Base-by-base conservation (phyloP, 495 filamentous ascomycete species). In the Talaromyces proteolyticus region DNA sequence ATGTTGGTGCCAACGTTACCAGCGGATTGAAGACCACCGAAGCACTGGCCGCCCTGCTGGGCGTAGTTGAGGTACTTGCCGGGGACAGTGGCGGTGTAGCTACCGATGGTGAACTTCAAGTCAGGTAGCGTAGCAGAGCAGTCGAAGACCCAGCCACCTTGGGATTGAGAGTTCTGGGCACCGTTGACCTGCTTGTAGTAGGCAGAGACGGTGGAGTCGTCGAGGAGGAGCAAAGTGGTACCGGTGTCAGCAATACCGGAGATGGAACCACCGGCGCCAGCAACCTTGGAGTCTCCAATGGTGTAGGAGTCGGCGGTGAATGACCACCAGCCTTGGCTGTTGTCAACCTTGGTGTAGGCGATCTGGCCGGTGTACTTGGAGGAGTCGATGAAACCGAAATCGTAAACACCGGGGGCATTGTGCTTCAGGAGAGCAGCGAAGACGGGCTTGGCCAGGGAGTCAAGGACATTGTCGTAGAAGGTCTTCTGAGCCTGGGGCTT, bases 351-450 rank as follows among this genome's bases (percentile, higher is more conserved):
- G 3, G 66, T 64, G 37, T 50, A 50, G 19, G 47, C 10, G 3
- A 50, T 2, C 34, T 16, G 10, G 36, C 29, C 37, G 16, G 69
- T 80, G 72, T 84, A 84, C 52, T 83, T 82, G 54, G 61, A 54
- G 18, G 56, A 53, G 66, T 90, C 81, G 52, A 89, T 81, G 68
- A 64, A 87, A 38, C 88, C 88, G 53, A 91, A 90, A 66, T 87
- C 85, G 64, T 85, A 89, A 48, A 58, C 69, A 12, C 88, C 88
- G 19, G 85, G 74, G 44, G 64, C 68, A 23, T 74, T 70, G 56
- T 84, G 71, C 68, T 83, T 85, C 53, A 91, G 68, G 45, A 81
- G 70, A 12, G 77, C 82, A 29, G 85, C 85, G 63, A 89, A 91
- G 29, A 91, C 50, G 0, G 81, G 82, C 14, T 60, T 49, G 49